Base-by-base conservation (phyloP, 345 rosid genomes). In the Passiflora organensis region DNA sequence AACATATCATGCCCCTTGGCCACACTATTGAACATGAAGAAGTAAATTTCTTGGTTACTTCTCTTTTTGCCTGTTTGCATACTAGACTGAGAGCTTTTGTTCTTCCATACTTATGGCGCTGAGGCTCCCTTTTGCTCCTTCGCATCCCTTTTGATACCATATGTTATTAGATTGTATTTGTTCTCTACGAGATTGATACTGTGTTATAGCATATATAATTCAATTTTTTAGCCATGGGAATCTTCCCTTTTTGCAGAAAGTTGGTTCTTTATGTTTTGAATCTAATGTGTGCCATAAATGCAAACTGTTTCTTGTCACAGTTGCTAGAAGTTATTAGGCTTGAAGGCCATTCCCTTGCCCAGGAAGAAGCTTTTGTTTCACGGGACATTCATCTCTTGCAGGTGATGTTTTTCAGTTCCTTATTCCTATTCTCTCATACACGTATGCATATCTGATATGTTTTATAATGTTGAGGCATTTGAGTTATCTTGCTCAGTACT, bases 1-100 rank as follows among this genome's bases (percentile, higher is more conserved):
- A 94, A 60, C 78, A 83, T 42, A 87, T 87, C 64, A 89, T 94
- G 96, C 99, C 99, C 10, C 84, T 94, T 22, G 99, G 96, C 34
- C 95, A 87, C 72, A 94, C 99, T 0, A 85, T 94, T 48, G 99
- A 94, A 70, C 93, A 94, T 0, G 99, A 87, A 77, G 99, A 94
- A 86, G 99, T 87, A 70, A 74, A 72, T 66, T 54, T 28, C 60
- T 49, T 13, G 36, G 21, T 32, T 41, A 39, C 32, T 51, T 32
- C n/a, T n/a, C n/a, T n/a, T 25, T 41, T 1, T 59, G 22, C 24
- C 10, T 28, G 34, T 8, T 28, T 28, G 8, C 34, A 28, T 2
- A 28, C 8, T 28, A 28, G 3, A 28, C 3, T 3, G 3, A 28
- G 34, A 8, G 8, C 3, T 28, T 28, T 28, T 28, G 3, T 28